Evolutionary conservation across 768 basidiomycete species (phyloP).

Genomic region (Floccularia luteovirens): DNA sequence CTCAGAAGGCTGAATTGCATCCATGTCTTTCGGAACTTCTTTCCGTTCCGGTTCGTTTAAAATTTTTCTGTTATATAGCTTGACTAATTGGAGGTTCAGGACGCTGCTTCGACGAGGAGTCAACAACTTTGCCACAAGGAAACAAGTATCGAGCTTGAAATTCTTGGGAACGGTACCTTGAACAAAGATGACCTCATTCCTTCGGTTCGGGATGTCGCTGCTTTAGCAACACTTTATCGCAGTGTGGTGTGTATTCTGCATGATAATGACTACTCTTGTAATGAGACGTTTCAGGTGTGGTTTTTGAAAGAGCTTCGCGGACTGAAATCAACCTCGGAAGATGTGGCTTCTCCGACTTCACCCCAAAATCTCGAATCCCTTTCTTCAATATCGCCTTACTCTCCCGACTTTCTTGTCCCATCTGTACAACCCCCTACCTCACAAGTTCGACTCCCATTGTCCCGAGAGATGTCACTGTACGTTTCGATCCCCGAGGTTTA

Average conservation of each 20-base stretch:
- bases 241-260: constrained; percentile 52
- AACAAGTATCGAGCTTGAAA: constrained; percentile 65
- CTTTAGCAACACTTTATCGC: constrained; percentile 73
- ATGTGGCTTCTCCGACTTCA: constrained; percentile 41
- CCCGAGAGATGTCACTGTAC: constrained; percentile 84
- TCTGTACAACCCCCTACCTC: constrained; percentile 31
- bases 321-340: constrained; percentile 58
- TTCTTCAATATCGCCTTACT: constrained; percentile 39
- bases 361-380: constrained; percentile 41
- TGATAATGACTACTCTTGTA: background rate
- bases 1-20: constrained; percentile 75
- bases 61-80: background rate
- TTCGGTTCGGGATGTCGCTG: constrained; percentile 64
- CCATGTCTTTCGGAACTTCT: constrained; percentile 66
- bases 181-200: constrained; percentile 58
- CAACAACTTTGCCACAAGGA: constrained; percentile 68
- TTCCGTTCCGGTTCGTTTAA: constrained; percentile 13
- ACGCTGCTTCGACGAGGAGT: constrained; percentile 30
- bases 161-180: constrained; percentile 50
- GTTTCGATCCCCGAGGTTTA: constrained; percentile 18
- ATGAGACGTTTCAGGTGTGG: constrained; percentile 69
- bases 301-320: constrained; percentile 65
- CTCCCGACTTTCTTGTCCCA: constrained; percentile 37
- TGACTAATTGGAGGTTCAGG: constrained; percentile 25
- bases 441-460: constrained; percentile 65